Evolutionary conservation across 2,329 filamentous ascomycete genomes (phyloP), one percentile per base, ranked within the genome.

Genomic region (Mariannaea elegans): DNA sequence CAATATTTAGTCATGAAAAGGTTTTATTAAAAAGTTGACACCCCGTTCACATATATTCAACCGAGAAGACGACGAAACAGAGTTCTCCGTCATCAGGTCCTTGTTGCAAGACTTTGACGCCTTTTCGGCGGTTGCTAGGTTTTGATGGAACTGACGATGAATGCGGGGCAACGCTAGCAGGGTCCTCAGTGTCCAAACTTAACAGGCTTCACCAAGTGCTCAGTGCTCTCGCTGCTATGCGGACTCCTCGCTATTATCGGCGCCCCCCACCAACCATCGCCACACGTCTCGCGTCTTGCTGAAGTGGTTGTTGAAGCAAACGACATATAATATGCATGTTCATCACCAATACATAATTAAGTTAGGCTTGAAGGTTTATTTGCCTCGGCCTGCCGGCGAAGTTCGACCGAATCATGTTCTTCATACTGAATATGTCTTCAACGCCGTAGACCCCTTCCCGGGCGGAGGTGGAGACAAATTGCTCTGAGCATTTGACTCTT

Each of bases 401-500:
- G 29, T 18, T 24, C 7, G 9, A 38, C 29, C 13, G 23, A 41
- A 58, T 41, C 42, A 31, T 32, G 14, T 31, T 38, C 39, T 39
- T 27, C 34, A 38, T 38, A 27, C 54, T 16, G 38, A 29, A 19
- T 21, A 24, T 38, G 31, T 6, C 19, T 9, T 23, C 23, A 27
- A 13, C 41, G 38, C 42, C 36, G 24, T 48, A 45, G 44, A 32
- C 24, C 23, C 36, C 38, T 16, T 44, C 39, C 29, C 38, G 24
- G 19, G 38, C 34, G 39, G 46, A 16, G 55, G 49, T 53, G 52
- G 52, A 54, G 29, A 32, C 49, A 36, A 65, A 59, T 63, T 44
- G 65, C 65, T 57, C 61, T 65, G 47, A 31, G 53, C 44, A 63
- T 59, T 21, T 5, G 29, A 50, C 44, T 54, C 41, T 49, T 46